Percentiles rank a stretch among this genome's conserved stretches.
These are phyloP conservation scores for Hyphopichia homilentoma DNA, from an alignment of 805 yeast genomes.

Conservation along the genomic window DNA sequence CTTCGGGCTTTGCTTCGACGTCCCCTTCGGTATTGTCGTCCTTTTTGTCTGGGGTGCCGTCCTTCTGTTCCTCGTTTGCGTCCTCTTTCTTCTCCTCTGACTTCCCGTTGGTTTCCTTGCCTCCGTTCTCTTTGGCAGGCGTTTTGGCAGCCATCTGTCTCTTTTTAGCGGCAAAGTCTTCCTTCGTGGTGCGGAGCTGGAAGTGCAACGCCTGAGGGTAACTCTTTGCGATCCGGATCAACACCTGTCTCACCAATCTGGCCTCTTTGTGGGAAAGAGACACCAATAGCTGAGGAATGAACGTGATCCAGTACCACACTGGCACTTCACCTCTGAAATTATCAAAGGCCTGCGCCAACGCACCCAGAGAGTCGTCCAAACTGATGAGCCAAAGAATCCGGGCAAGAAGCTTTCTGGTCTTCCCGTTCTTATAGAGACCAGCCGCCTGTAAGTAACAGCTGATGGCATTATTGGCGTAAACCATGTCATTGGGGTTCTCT, in stretches of 20 bases:
- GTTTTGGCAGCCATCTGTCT: conserved; percentile 48
- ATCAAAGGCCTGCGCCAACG: conserved; percentile 83
- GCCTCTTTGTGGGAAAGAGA: conserved; percentile 92
- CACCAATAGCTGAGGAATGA: conserved; percentile 88
- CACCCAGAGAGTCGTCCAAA: conserved; percentile 79
- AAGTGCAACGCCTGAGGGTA: conserved; percentile 97
- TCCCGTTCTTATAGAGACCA: conserved; percentile 88
- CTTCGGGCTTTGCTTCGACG: conserved; percentile 15
- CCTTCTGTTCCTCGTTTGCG: background rate
- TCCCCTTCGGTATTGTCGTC: conserved; percentile 1
- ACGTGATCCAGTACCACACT: conserved; percentile 99
- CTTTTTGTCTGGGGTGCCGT: background rate
- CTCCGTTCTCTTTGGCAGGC: conserved; percentile 5
- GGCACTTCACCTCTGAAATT: conserved; percentile 94
- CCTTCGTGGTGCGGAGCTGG: conserved; percentile 92
- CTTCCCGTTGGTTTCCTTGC: conserved; percentile 3
- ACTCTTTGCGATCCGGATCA: conserved; percentile 89
- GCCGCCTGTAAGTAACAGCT: conserved; percentile 98
- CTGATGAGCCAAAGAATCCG: conserved; percentile 92
- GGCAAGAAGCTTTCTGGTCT: conserved; percentile 82
- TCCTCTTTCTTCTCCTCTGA: conserved; percentile 5
- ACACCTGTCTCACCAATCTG: conserved; percentile 76
- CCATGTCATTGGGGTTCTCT: conserved; percentile 76
- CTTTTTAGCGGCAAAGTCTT: conserved; percentile 85
- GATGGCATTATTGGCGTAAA: conserved; percentile 88